Percentiles rank a stretch among this genome's conserved stretches.
Conservation (phyloP, 208 protist species). For the Trypanosoma mega region DNA sequence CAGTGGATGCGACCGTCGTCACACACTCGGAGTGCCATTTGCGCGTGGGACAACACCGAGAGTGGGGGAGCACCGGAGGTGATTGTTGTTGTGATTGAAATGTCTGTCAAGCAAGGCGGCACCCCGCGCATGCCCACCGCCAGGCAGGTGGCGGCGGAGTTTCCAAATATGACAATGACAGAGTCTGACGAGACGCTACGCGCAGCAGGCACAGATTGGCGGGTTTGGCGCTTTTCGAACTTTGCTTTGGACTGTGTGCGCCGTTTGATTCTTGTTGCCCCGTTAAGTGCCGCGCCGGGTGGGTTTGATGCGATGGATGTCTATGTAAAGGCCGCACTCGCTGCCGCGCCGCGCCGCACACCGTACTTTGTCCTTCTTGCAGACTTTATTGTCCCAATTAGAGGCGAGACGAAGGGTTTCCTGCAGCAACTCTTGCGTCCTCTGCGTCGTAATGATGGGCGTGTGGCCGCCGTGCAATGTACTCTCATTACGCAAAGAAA, state of each 20-base stretch:
- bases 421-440: conserved; percentile 29
- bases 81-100: conserved; percentile 14
- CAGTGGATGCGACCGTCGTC: conserved; percentile 8
- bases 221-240: conserved; percentile 2
- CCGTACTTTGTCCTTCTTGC: conserved; percentile 11
- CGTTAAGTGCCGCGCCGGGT: not conserved
- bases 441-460: conserved; percentile 29
- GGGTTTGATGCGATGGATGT: conserved; percentile 6
- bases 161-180: conserved; percentile 3
- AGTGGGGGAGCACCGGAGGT: not conserved
- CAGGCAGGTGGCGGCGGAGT: not conserved
- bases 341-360: conserved; percentile 8
- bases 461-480: conserved; percentile 37
- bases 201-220: not conserved
- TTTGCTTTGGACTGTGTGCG: conserved; percentile 1
- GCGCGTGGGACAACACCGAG: not conserved
- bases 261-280: not conserved
- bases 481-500: conserved; percentile 12
- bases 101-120: no score
- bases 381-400: conserved; percentile 5
- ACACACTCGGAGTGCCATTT: not conserved
- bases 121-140: no score
- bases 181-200: not conserved
- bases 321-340: conserved; percentile 3
- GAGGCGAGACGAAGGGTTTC: not conserved